Base-by-base conservation (phyloP, 179 eudicot genomes). In the Sideroxylon spinosum region DNA sequence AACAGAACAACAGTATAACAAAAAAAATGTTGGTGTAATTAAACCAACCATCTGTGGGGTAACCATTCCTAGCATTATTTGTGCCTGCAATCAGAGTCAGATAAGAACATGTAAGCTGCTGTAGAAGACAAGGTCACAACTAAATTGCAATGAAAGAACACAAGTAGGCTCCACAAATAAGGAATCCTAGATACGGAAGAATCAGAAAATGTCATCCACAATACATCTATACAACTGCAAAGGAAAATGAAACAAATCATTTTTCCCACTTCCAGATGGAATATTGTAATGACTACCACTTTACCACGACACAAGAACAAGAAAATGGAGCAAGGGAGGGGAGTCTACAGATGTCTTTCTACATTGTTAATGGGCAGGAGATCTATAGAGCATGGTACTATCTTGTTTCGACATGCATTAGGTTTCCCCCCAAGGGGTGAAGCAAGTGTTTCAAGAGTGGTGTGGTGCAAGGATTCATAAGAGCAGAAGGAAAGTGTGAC, bases 11-110 rank as follows among this genome's bases (percentile, higher is more conserved):
- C 53, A 69, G 72, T 50, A 23, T 19, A 55, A 66, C 11, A 32
- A 3, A 52, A 3, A 52, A 63, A 2, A 63, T 23, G 6, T 66
- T 26, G 64, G 79, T 80, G 68, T 78, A 56, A 76, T 7, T 52
- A 29, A 74, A 86, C 93, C 82, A 72, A 94, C 98, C 98, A 92
- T 91, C 82, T 90, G 96, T 61, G 90, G 88, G 62, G 91, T 86
- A 79, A 94, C 92, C 88, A 91, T 79, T 75, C 97, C 97, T 22
- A 94, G 90, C 88, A 94, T 91, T 80, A 94, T 85, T 80, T 89
- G 91, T 55, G 90, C 96, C 98, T 94, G 96, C 82, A 87, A 63
- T 71, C 22, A 80, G 32, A 74, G 53, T 73, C 37, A 76, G 60
- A 73, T 8, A 49, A n/a, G n/a, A 63, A 79, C 44, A 72, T 29